Evolutionary conservation across 768 basidiomycete genomes (phyloP).

Genomic region (Amanita brunnescens): DNA sequence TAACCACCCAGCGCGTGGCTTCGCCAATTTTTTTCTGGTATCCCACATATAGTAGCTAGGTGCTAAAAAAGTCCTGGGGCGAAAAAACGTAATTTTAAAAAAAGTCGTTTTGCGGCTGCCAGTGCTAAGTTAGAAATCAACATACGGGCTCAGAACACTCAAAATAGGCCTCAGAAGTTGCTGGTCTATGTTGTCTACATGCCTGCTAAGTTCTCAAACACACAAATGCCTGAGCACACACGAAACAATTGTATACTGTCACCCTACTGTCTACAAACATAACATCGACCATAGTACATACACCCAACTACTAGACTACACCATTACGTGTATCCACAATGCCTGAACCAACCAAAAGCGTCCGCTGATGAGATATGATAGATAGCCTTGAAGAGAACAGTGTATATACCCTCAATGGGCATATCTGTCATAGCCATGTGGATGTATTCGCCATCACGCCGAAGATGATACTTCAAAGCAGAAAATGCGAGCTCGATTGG

Average conservation of each 20-base stretch:
- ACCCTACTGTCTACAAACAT: no score
- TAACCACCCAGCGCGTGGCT: background rate
- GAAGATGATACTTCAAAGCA: constrained; percentile 3
- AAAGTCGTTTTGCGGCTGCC: background rate
- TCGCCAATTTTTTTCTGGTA: background rate
- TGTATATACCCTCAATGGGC: background rate
- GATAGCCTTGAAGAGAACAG: background rate
- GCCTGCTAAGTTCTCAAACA: background rate
- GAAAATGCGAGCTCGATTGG: constrained; percentile 10
- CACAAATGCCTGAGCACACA: background rate
- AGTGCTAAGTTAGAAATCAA: background rate
- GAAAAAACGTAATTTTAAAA: background rate
- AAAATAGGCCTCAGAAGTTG: background rate
- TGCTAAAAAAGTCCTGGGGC: background rate
- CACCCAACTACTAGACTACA: background rate
- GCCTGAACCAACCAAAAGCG: background rate
- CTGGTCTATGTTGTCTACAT: background rate
- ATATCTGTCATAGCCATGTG: background rate
- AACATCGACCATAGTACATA: background rate
- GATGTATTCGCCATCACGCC: background rate
- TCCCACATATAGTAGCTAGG: background rate
- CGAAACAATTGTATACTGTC: background rate
- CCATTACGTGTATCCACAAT: constrained; percentile 3
- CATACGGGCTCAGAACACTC: background rate
- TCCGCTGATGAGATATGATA: background rate